Base-by-base conservation (phyloP, 2,329 filamentous ascomycete species). In the Fusarium caatingaense region DNA sequence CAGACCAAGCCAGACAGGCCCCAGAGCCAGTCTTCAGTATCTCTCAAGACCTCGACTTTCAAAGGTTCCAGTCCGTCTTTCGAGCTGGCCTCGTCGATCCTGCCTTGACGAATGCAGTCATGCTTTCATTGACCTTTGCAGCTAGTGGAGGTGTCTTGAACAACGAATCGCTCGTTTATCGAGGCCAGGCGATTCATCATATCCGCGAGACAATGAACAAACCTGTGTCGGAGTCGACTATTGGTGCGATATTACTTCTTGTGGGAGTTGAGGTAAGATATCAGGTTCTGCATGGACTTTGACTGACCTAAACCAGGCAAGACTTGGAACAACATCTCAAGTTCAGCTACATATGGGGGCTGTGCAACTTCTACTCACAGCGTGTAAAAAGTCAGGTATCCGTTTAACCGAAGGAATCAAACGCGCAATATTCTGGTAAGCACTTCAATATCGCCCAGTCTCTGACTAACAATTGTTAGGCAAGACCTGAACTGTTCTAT, bases 361-460 rank as follows among this genome's bases (percentile, higher is more conserved):
- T 32, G 72, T 84, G 6, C 72, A 74, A 12, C 71, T 73, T 27
- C 68, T 84, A 2, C 78, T 84, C 12, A 53, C 74, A 4, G 45
- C 79, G 0, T 81, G 79, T 60, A 69, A 68, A 57, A 72, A 48
- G 8, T 40, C 72, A 5, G 73, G 76, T 2, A 51, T 80, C 0
- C 60, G 71, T 59, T 58, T 84, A 0, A 82, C 72, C 3, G 76
- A 72, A 12, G 78, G 78, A 0, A 83, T 84, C 8, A 84, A 84
- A 64, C 79, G 82, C 3, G 82, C 82, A 0, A 82, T 83, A 30
- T 83, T 83, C 61, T 83, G 82, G 82, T 82, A 54, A 71, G 77
- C 3, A 21, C 37, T 57, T 30, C 3, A 30, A 1, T 15, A 7
- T 1, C 12, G 1, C 6, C 28, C 12, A 15, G 12, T 15, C 2